These are phyloP conservation scores for Amanita thiersii DNA, from an alignment of 768 basidiomycete species.

Conservation along the genomic window DNA sequence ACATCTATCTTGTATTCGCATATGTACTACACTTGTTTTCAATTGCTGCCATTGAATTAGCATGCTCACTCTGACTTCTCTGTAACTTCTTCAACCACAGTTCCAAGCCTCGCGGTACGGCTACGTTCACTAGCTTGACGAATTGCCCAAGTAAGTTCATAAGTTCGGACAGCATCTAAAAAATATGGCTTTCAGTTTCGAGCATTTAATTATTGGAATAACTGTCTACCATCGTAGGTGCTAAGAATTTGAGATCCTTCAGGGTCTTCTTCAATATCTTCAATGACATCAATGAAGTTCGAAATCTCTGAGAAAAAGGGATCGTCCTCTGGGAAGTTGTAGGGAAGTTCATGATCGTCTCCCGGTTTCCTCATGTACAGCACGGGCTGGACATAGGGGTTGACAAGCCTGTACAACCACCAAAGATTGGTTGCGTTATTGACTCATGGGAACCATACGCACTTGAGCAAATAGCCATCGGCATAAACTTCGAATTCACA, in stretches of 20 bases:
- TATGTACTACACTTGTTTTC: slow-evolving; percentile 3
- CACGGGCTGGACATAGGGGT: slow-evolving; percentile 90
- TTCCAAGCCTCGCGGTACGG: slow-evolving; percentile 36
- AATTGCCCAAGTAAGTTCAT: slow-evolving; percentile 93
- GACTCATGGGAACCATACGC: slow-evolving; percentile 12
- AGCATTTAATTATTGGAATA: slow-evolving; percentile 2
- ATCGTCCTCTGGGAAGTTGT: slow-evolving; percentile 75
- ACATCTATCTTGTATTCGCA: neutral
- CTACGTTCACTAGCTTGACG: slow-evolving; percentile 69
- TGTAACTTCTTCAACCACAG: slow-evolving; percentile 20
- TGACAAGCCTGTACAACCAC: slow-evolving; percentile 49
- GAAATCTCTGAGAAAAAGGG: slow-evolving; percentile 93
- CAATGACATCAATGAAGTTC: slow-evolving; percentile 82
- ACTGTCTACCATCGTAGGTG: slow-evolving; percentile 65
- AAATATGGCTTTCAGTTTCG: slow-evolving; percentile 3
- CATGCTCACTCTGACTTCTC: slow-evolving; percentile 12
- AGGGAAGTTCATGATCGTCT: slow-evolving; percentile 64
- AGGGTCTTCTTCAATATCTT: slow-evolving; percentile 83
- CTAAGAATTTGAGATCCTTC: slow-evolving; percentile 75
- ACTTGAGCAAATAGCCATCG: slow-evolving; percentile 88
- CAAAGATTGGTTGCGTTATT: slow-evolving; percentile 4
- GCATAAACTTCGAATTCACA: slow-evolving; percentile 93
- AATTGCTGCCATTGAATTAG: slow-evolving; percentile 2
- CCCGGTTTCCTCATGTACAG: slow-evolving; percentile 83
- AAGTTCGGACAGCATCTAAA: slow-evolving; percentile 78